Evolutionary conservation across 2,329 filamentous ascomycete species (phyloP).

Genomic region (Xylaria hypoxylon): DNA sequence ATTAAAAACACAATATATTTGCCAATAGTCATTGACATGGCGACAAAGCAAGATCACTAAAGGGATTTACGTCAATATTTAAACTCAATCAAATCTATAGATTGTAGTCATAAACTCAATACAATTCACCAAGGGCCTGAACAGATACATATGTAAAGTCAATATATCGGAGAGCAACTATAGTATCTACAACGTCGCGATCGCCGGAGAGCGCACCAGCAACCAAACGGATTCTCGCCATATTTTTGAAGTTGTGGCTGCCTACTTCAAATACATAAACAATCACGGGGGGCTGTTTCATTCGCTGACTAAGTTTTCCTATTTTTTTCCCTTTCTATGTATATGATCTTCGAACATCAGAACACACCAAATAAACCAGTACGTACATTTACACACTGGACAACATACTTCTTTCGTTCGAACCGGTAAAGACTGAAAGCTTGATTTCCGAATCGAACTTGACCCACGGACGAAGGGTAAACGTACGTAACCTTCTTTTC

Average conservation of each 20-base stretch:
- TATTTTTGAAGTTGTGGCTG: neutral
- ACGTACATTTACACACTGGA: constrained; percentile 10
- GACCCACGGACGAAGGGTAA: constrained; percentile 26
- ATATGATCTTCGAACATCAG: constrained; percentile 16
- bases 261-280: neutral
- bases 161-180: neutral
- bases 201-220: neutral
- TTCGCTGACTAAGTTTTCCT: constrained; percentile 29
- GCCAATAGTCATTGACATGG: no score
- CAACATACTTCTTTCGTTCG: constrained; percentile 16
- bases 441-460: constrained; percentile 28
- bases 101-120: no score
- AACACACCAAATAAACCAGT: constrained; percentile 28
- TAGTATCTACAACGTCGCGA: neutral
- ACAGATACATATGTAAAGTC: no score
- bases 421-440: constrained; percentile 43
- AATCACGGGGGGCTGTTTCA: constrained; percentile 12
- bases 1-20: no score
- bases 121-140: no score
- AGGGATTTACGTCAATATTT: no score
- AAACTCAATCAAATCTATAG: no score
- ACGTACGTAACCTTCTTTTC: constrained; percentile 1
- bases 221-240: neutral
- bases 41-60: no score
- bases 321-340: constrained; percentile 26